Evolutionary conservation across 2,329 filamentous ascomycete genomes (phyloP).

Genomic region (Sporothrix curviconia): DNA sequence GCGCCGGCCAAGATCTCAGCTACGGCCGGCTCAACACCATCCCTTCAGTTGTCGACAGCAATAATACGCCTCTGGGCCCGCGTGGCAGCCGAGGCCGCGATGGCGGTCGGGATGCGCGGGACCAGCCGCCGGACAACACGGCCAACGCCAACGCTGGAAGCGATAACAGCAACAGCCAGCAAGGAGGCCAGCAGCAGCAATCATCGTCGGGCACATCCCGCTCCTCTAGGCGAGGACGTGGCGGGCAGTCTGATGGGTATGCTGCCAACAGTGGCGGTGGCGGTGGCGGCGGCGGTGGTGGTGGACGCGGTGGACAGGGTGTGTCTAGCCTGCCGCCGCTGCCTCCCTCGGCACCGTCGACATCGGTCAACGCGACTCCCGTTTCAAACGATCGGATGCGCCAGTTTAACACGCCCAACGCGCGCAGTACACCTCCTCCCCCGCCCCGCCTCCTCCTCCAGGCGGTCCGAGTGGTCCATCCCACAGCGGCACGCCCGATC

Average conservation of each 20-base stretch:
- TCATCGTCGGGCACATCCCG: conserved; percentile 19
- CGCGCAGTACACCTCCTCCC: not conserved
- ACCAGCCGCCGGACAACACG: conserved; percentile 17
- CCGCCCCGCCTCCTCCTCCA: conserved; percentile 5
- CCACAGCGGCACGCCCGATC: not conserved
- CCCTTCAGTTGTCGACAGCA: conserved; percentile 34
- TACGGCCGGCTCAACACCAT: conserved; percentile 56
- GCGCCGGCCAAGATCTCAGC: conserved; percentile 49
- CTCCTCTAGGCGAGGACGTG: conserved; percentile 25
- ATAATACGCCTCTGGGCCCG: conserved; percentile 46
- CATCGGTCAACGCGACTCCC: conserved; percentile 18
- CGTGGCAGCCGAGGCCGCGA: conserved; percentile 38
- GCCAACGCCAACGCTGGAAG: conserved; percentile 35
- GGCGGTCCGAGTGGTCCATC: not conserved
- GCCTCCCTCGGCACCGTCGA: conserved; percentile 5
- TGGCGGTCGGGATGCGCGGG: conserved; percentile 28
- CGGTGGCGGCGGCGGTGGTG: not conserved
- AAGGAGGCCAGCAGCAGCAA: conserved; percentile 44
- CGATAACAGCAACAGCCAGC: conserved; percentile 26
- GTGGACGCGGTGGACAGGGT: not conserved
- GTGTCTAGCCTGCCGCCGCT: not conserved
- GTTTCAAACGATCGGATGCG: conserved; percentile 17
- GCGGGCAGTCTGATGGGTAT: conserved; percentile 27
- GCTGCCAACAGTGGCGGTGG: not conserved
- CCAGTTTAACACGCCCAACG: not conserved